phyloP scores from a whole-genome alignment of 129 eudicot genomes.

The sunflower (Helianthus annuus) region DNA sequence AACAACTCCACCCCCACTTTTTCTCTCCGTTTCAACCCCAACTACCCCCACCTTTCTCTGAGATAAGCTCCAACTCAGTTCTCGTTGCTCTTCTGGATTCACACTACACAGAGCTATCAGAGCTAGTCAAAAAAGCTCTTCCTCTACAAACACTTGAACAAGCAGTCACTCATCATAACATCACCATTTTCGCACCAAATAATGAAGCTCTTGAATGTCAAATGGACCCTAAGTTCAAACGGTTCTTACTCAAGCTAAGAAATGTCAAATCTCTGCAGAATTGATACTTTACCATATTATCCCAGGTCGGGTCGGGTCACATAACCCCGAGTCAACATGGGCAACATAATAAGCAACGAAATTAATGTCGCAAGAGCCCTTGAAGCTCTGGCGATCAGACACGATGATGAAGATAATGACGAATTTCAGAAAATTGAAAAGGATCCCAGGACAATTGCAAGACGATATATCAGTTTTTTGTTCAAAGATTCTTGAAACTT shows the following conservation, averaged over 20 bases:
- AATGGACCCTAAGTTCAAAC: conserved; percentile 77
- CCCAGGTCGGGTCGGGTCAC: conserved; percentile 59
- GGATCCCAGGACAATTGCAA: too few species aligned
- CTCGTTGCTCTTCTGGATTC: conserved; percentile 82
- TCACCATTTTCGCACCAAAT: conserved; percentile 80
- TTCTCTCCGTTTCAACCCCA: too few species aligned
- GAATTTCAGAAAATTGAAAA: too few species aligned
- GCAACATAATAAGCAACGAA: too few species aligned
- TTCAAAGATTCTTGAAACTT: too few species aligned
- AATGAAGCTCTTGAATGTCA: conserved; percentile 70
- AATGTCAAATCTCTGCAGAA: conserved; percentile 70
- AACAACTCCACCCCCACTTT: too few species aligned
- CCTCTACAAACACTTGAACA: conserved; percentile 59
- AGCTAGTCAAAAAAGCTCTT: conserved; percentile 77
- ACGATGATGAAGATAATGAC: too few species aligned
- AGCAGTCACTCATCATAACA: conserved; percentile 56
- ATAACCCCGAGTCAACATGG: too few species aligned
- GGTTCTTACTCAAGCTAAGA: conserved; percentile 69
- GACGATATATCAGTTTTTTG: too few species aligned
- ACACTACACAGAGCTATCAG: conserved; percentile 76
- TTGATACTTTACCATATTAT: conserved; percentile 61
- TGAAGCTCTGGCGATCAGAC: too few species aligned
- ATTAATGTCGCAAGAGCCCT: too few species aligned
- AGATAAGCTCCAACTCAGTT: conserved; percentile 76
- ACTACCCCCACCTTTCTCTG: too few species aligned